These are phyloP conservation scores for Psilocybe cyanescens DNA, from an alignment of 768 basidiomycete genomes.

Conservation along the genomic window DNA sequence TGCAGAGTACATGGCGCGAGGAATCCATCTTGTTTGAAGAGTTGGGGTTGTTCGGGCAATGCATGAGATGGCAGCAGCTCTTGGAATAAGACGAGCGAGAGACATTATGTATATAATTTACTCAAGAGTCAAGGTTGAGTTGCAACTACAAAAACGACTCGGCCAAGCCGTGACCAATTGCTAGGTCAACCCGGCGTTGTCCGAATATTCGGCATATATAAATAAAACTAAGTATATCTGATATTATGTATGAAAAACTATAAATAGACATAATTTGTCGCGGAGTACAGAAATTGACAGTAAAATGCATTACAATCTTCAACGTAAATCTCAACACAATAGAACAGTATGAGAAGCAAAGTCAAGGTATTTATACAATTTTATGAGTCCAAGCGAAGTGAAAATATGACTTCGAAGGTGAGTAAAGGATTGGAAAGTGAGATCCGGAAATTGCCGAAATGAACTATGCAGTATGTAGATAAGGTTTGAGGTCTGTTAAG, in stretches of 20 bases:
- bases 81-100: slow-evolving; percentile 54
- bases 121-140: not conserved
- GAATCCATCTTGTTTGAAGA: slow-evolving; percentile 40
- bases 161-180: slow-evolving; percentile 18
- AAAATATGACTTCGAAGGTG: not conserved
- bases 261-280: slow-evolving; percentile 2
- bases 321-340: not conserved
- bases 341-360: too few species aligned
- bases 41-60: slow-evolving; percentile 37
- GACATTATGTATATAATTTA: slow-evolving; percentile 46
- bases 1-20: slow-evolving; percentile 64
- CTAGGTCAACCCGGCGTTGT: slow-evolving; percentile 19
- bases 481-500: slow-evolving; percentile 46
- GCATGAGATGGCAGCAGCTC: slow-evolving; percentile 47
- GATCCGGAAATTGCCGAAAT: slow-evolving; percentile 39
- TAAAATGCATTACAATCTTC: not conserved
- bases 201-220: slow-evolving; percentile 7
- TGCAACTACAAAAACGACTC: slow-evolving; percentile 16
- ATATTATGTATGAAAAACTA: slow-evolving; percentile 3
- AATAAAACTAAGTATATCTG: slow-evolving; percentile 2
- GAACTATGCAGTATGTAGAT: slow-evolving; percentile 47
- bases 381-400: not conserved
- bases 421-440: not conserved
- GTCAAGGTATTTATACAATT: not conserved
- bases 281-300: not conserved